Evolutionary conservation across 257 asterid species (phyloP).

Genomic region (Thymus quinquecostatus): DNA sequence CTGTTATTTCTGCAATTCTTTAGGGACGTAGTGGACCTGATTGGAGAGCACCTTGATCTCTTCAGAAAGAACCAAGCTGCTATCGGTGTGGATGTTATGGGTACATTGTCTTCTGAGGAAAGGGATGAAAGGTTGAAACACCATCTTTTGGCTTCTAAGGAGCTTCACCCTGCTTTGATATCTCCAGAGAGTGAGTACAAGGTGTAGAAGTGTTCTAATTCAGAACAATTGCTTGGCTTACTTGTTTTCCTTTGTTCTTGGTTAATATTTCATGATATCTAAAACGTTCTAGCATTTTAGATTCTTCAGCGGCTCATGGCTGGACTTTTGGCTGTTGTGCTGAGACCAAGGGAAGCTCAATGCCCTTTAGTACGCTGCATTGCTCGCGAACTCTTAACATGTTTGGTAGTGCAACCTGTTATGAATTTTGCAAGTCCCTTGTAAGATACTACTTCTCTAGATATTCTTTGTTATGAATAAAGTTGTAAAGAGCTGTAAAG

Average conservation of each 20-base stretch:
- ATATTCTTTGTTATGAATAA: constrained; percentile 14
- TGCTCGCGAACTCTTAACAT: constrained; percentile 91
- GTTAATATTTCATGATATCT: constrained; percentile 33
- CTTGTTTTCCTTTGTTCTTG: constrained; percentile 12
- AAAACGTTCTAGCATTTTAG: constrained; percentile 46
- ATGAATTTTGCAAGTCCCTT: constrained; percentile 89
- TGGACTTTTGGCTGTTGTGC: constrained; percentile 86
- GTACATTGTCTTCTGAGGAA: constrained; percentile 94
- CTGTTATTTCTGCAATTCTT: constrained; percentile 29
- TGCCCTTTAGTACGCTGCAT: constrained; percentile 90
- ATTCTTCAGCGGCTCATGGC: constrained; percentile 93
- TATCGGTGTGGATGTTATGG: constrained; percentile 95
- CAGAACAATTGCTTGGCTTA: constrained; percentile 35
- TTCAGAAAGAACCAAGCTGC: constrained; percentile 88
- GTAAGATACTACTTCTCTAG: constrained; percentile 58
- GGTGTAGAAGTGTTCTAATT: constrained; percentile 80
- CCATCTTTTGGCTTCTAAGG: constrained; percentile 79
- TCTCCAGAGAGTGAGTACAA: constrained; percentile 99
- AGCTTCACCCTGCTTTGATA: constrained; percentile 98
- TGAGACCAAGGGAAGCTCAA: constrained; percentile 95
- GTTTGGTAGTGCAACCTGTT: constrained; percentile 92
- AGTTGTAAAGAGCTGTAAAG: constrained; percentile 1
- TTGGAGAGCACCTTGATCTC: constrained; percentile 91
- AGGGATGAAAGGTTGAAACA: constrained; percentile 97
- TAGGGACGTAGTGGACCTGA: constrained; percentile 88